Base-by-base conservation (phyloP, 805 yeast species). In the Kazachstania martiniae region DNA sequence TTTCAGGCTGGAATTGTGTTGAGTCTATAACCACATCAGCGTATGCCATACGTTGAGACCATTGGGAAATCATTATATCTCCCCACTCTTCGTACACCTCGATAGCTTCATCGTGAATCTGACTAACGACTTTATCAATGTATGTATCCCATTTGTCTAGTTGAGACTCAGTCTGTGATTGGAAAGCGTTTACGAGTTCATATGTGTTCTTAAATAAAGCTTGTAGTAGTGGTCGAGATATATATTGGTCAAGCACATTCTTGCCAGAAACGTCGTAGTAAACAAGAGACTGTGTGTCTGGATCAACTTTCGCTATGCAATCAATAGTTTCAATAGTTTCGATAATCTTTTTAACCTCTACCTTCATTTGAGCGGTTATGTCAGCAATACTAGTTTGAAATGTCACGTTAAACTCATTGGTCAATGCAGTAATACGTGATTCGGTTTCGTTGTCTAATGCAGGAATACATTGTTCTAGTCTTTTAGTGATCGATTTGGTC, bases 71-170 rank as follows among this genome's bases (percentile, higher is more conserved):
- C 12, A 81, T 65, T 5, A 72, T 68, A 33, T 79, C 87, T 4
- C 77, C 75, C 63, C 80, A 81, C 37, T 79, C 80, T 51, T 80
- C 87, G 49, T 74, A 68, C 0, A 76, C 67, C 41, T 79, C 87
- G 31, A 81, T 62, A 22, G 75, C 64, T 12, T 58, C 48, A 14
- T 57, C 47, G 41, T 68, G 63, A 19, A 61, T 53, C 2, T 47
- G 44, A n/a, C n/a, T n/a, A n/a, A n/a, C n/a, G n/a, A n/a, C n/a
- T n/a, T n/a, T n/a, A n/a, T n/a, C n/a, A n/a, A n/a, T n/a, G 9
- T 16, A 16, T 12, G 12, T 12, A 15, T 24, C 18, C 6, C 14
- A 3, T 12, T 28, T 18, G n/a, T 13, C 14, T 9, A 19, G 8
- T 8, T 19, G 22, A 19, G 22, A 8, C 22, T 8, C 8, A 8